Percentiles rank a stretch among this genome's conserved stretches.
These are phyloP conservation scores for Piper longum DNA, from an alignment of 164 flowering plant genomes.

Conservation along the genomic window DNA sequence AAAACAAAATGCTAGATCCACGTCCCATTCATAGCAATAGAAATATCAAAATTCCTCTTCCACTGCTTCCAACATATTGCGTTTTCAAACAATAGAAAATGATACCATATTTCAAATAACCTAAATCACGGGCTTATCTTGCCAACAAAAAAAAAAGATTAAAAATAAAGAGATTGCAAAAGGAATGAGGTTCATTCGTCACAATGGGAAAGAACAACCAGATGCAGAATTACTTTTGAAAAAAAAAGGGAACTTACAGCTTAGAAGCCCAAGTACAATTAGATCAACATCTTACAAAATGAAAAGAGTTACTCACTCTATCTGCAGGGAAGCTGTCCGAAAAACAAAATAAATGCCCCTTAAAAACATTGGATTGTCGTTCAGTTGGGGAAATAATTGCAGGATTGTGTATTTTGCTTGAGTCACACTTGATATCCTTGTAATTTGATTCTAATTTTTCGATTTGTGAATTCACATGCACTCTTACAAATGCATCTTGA, in stretches of 20 bases:
- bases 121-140: no score
- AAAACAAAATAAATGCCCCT: conserved; percentile 50
- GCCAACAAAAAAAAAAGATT: no score
- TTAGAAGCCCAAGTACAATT: not conserved
- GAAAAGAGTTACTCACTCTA: conserved; percentile 34
- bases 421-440: conserved; percentile 13
- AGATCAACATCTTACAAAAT: not conserved
- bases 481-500: conserved; percentile 10
- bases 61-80: no score
- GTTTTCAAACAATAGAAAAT: no score
- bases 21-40: no score
- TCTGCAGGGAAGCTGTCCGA: conserved; percentile 70
- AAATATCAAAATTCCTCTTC: no score
- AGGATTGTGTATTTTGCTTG: conserved; percentile 15
- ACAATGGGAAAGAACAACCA: not conserved
- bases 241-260: no score
- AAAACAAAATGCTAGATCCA: no score
- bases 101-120: no score
- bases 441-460: conserved; percentile 9
- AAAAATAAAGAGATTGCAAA: no score
- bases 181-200: no score
- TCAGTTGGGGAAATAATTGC: conserved; percentile 9
- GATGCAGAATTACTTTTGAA: not conserved
- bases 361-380: conserved; percentile 36
- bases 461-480: conserved; percentile 6